Percentiles rank a stretch among this genome's conserved stretches.
Evolutionary conservation across 2,329 filamentous ascomycete species (phyloP).

Genomic region (Colletotrichum lentis): DNA sequence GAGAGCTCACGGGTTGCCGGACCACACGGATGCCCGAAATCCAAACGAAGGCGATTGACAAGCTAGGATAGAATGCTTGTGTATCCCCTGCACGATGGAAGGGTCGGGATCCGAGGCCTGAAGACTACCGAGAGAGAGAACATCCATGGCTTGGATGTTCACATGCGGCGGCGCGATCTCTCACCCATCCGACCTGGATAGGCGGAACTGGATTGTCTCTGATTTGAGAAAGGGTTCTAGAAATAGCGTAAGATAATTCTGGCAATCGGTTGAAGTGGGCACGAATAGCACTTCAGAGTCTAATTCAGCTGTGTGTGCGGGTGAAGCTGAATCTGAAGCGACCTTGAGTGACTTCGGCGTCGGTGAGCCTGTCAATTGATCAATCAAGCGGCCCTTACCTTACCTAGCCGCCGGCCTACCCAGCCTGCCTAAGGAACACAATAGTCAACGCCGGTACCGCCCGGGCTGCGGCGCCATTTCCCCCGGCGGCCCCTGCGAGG

Average conservation of each 20-base stretch:
- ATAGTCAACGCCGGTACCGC: slow-evolving; percentile 3
- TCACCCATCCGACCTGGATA: not conserved
- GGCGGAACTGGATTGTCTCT: not conserved
- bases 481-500: slow-evolving; percentile 1
- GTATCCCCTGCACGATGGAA: not conserved
- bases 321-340: not conserved
- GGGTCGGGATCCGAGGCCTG: not conserved
- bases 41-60: not conserved
- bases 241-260: too few species aligned
- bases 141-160: slow-evolving; percentile 29
- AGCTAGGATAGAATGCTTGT: slow-evolving; percentile 10
- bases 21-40: not conserved
- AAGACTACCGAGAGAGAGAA: not conserved
- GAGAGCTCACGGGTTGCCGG: not conserved
- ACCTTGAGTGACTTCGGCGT: not conserved
- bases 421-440: too few species aligned
- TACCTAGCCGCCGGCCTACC: too few species aligned
- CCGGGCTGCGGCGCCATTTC: slow-evolving; percentile 25
- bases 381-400: not conserved
- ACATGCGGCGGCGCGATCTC: slow-evolving; percentile 9
- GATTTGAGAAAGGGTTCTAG: not conserved
- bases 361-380: not conserved
- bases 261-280: not conserved
- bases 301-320: not conserved
- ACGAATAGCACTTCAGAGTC: not conserved